phyloP scores from a whole-genome alignment of 495 filamentous ascomycete genomes.

The Articulospora tetracladia region DNA sequence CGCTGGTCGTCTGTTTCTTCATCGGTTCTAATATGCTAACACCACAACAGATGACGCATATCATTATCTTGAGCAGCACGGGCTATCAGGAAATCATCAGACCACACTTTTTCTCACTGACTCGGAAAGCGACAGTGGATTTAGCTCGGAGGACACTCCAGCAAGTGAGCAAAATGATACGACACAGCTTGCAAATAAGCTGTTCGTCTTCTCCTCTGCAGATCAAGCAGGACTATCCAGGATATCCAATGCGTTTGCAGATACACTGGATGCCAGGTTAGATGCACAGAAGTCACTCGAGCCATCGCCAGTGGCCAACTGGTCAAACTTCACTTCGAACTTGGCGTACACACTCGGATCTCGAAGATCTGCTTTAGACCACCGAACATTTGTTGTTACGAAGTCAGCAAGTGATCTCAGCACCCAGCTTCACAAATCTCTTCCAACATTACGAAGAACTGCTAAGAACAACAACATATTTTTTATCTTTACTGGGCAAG shows the following conservation, averaged over 20 bases:
- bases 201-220: slow-evolving; percentile 4
- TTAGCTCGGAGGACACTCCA: slow-evolving; percentile 18
- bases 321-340: not conserved
- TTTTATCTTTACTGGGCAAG: slow-evolving; percentile 24
- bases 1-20: too few species aligned
- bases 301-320: slow-evolving; percentile 10
- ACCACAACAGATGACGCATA: slow-evolving; percentile 30
- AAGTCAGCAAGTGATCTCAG: not conserved
- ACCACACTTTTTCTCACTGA: slow-evolving; percentile 22
- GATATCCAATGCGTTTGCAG: not conserved
- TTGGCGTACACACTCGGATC: slow-evolving; percentile 12
- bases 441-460: not conserved
- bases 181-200: slow-evolving; percentile 22
- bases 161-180: slow-evolving; percentile 33
- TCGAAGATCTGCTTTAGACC: not conserved
- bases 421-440: not conserved
- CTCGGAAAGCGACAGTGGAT: not conserved
- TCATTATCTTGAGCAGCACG: slow-evolving; percentile 7
- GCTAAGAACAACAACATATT: slow-evolving; percentile 8
- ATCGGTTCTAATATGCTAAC: too few species aligned
- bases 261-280: slow-evolving; percentile 14
- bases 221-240: slow-evolving; percentile 1
- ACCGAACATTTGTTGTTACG: slow-evolving; percentile 2
- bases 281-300: slow-evolving; percentile 5
- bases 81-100: slow-evolving; percentile 1